Percentiles rank a stretch among this genome's conserved stretches.
Evolutionary conservation across 169 alveolate genomes (phyloP).

Genomic region (Cardiosporidium cionae): DNA sequence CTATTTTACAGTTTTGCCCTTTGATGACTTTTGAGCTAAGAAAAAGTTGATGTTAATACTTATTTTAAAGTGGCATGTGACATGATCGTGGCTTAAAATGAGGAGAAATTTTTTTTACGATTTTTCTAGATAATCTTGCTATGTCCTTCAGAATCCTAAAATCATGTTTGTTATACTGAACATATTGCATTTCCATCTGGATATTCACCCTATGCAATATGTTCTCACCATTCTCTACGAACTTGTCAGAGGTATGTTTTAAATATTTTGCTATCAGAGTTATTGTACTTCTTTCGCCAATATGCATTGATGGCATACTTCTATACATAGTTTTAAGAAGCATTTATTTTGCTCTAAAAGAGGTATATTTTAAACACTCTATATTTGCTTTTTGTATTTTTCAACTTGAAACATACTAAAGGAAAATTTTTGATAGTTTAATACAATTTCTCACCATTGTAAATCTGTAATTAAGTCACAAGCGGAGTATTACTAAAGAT

Average conservation of each 20-base stretch:
- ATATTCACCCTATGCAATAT: slow-evolving; percentile 17
- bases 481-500: too few relatives aligned
- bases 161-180: not conserved
- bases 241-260: slow-evolving; percentile 20
- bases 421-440: not conserved
- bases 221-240: slow-evolving; percentile 25
- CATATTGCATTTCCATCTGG: slow-evolving; percentile 5
- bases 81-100: too few relatives aligned
- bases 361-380: not conserved
- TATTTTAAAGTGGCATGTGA: too few relatives aligned
- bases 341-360: not conserved
- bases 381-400: not conserved
- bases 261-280: not conserved
- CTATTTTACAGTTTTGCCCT: too few relatives aligned
- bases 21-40: too few relatives aligned
- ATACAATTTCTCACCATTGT: too few relatives aligned
- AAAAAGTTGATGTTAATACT: too few relatives aligned
- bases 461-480: too few relatives aligned
- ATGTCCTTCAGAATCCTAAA: slow-evolving; percentile 13
- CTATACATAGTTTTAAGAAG: too few relatives aligned
- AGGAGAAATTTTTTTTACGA: too few relatives aligned
- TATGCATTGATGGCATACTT: too few relatives aligned
- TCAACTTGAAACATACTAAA: not conserved
- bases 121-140: too few relatives aligned
- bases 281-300: not conserved